A percentile compares a stretch with the other conserved stretches of the same genome.
These are phyloP conservation scores for Baorangia bicolor DNA, from an alignment of 768 basidiomycete genomes.

Conservation along the genomic window DNA sequence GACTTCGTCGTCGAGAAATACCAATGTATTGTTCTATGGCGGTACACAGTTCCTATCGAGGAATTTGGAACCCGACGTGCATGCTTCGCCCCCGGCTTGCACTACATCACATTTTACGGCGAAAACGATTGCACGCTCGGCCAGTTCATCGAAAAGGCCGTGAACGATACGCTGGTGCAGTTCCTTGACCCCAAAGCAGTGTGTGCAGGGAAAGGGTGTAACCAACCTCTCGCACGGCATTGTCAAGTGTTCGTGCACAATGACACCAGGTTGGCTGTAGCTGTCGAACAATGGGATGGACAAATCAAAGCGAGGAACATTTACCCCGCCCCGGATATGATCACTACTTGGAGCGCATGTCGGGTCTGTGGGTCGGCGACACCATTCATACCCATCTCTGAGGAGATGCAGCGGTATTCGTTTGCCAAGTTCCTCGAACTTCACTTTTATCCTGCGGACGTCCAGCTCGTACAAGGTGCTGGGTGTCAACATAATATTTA, in stretches of 20 bases:
- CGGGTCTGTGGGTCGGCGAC: conserved; percentile 75
- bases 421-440: conserved; percentile 96
- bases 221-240: conserved; percentile 77
- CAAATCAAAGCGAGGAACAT: conserved; percentile 61
- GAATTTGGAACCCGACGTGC: conserved; percentile 67
- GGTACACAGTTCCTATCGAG: conserved; percentile 74
- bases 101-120: conserved; percentile 85
- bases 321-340: conserved; percentile 65
- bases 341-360: conserved; percentile 93
- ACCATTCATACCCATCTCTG: conserved; percentile 84
- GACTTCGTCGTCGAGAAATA: conserved; percentile 92
- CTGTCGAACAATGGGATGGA: conserved; percentile 86
- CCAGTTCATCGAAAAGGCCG: conserved; percentile 84
- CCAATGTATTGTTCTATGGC: conserved; percentile 81
- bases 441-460: conserved; percentile 90
- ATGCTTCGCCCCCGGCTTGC: conserved; percentile 73
- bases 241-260: conserved; percentile 92
- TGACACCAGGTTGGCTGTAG: conserved; percentile 75
- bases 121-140: conserved; percentile 92
- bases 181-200: conserved; percentile 72
- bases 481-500: conserved; percentile 95
- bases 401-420: conserved; percentile 91
- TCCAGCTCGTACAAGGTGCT: conserved; percentile 81
- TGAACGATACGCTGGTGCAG: conserved; percentile 64
- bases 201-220: conserved; percentile 83